Evolutionary conservation across 495 filamentous ascomycete genomes (phyloP), one percentile per base, ranked within the genome.

Genomic region (Penicillium odoratum): DNA sequence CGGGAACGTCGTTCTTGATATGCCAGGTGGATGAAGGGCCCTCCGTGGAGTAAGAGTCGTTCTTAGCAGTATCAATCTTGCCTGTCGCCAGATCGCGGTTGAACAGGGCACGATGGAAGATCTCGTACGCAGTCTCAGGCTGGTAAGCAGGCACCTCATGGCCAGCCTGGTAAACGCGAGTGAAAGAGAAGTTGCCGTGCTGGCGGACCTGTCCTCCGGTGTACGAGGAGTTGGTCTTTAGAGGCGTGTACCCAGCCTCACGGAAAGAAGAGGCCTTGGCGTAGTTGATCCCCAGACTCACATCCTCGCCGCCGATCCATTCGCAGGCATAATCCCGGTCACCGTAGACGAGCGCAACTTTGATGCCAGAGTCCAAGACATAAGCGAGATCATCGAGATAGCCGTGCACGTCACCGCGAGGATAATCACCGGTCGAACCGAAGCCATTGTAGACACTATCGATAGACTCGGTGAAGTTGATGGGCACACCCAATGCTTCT

Each of bases 261-360:
- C 69, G 73, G 72, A 83, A 85, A 7, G 63, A 56, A 5, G 69
- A 62, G 6, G 74, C 69, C 26, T 69, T 53, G 13, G 74, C 65
- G 58, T 81, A 75, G 29, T 79, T 59, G 18, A 83, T 64, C 28
- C 64, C 34, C 50, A 77, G 51, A 52, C 72, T 75, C 30, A 74
- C 75, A n/a, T 72, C 66, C 51, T 79, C 77, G 29, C 75, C 77
- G 11, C 76, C 76, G 31, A 74, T 73, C 74, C 75, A 77, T 56
- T 81, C 83, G 62, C 83, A 85, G n/a, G 75, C 74, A 50, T 83
- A 87, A 55, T 86, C 83, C 11, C 77, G 71, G 70, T 83, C 83
- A 13, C 84, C 89, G 59, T 90, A 90, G 40, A 90, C 76, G 7
- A 92, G 76, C 11, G 84, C 82, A 4, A 93, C 85, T 50, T 87